These are phyloP conservation scores for Stachybotrys chlorohalonatus DNA, from an alignment of 2,329 filamentous ascomycete species.

Conservation along the genomic window DNA sequence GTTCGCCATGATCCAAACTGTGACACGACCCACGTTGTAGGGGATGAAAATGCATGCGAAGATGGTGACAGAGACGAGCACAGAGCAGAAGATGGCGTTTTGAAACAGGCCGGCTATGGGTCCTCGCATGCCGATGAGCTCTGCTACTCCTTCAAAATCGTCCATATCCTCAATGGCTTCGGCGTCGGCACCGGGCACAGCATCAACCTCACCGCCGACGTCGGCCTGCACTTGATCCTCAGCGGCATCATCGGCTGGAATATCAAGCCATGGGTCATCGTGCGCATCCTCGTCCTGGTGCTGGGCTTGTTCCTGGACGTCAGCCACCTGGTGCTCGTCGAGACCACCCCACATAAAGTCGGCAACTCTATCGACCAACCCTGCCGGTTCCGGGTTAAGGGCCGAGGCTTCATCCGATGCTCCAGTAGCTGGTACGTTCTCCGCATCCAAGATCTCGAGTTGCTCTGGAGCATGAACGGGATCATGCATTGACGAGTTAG, in stretches of 20 bases:
- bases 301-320: constrained; percentile 9
- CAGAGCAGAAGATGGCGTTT: constrained; percentile 88
- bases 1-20: constrained; percentile 70
- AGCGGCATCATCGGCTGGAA: constrained; percentile 12
- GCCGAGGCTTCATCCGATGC: constrained; percentile 3
- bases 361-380: constrained; percentile 29
- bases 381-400: constrained; percentile 6
- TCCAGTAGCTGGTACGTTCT: not conserved
- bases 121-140: constrained; percentile 92
- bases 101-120: constrained; percentile 84
- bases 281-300: constrained; percentile 32
- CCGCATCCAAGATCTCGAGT: not conserved
- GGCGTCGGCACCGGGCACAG: constrained; percentile 59
- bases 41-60: constrained; percentile 81
- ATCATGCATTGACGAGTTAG: not conserved
- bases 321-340: constrained; percentile 23
- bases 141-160: constrained; percentile 91
- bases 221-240: constrained; percentile 16
- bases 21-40: constrained; percentile 82
- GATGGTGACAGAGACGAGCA: constrained; percentile 81
- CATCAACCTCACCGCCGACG: constrained; percentile 45
- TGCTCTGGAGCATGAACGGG: no score
- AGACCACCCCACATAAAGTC: constrained; percentile 56
- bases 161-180: constrained; percentile 78
- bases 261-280: constrained; percentile 38